These are phyloP conservation scores for Arthrinium puccinioides DNA, from an alignment of 2,329 filamentous ascomycete genomes.

Conservation along the genomic window DNA sequence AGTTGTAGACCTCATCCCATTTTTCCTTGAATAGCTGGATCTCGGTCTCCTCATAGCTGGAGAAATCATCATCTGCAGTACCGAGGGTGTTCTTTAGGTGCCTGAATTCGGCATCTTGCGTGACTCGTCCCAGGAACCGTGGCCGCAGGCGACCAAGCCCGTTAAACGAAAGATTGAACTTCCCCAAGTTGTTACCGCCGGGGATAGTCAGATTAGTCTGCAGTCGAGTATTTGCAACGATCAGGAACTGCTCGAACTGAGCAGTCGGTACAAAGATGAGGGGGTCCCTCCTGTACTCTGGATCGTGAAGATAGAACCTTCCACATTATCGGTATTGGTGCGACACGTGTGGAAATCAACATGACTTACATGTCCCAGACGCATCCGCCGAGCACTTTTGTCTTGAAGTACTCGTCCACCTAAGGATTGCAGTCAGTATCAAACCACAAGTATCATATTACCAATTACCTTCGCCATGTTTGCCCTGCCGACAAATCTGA, in stretches of 20 bases:
- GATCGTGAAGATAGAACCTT: conserved; percentile 50
- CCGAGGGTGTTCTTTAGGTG: conserved; percentile 29
- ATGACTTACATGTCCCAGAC: conserved; percentile 69
- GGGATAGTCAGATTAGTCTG: conserved; percentile 52
- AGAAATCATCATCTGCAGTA: conserved; percentile 24
- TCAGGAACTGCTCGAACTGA: conserved; percentile 60
- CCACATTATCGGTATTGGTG: background rate
- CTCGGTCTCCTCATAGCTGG: conserved; percentile 25
- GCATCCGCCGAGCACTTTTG: conserved; percentile 48
- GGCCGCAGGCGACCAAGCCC: conserved; percentile 55
- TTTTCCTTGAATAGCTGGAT: conserved; percentile 44
- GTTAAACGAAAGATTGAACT: conserved; percentile 57
- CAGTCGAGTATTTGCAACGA: conserved; percentile 55
- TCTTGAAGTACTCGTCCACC: conserved; percentile 46
- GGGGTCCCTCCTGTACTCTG: conserved; percentile 29
- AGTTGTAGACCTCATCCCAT: conserved; percentile 42
- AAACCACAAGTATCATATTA: background rate
- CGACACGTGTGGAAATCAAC: background rate
- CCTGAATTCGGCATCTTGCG: conserved; percentile 28
- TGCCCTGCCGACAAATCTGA: conserved; percentile 46
- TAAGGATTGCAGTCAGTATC: conserved; percentile 11
- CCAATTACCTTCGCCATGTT: conserved; percentile 42
- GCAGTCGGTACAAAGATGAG: conserved; percentile 59
- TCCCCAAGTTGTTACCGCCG: conserved; percentile 35
- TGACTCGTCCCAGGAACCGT: conserved; percentile 57